Conservation (phyloP, 495 filamentous ascomycete species). For the Lindgomyces ingoldianus region DNA sequence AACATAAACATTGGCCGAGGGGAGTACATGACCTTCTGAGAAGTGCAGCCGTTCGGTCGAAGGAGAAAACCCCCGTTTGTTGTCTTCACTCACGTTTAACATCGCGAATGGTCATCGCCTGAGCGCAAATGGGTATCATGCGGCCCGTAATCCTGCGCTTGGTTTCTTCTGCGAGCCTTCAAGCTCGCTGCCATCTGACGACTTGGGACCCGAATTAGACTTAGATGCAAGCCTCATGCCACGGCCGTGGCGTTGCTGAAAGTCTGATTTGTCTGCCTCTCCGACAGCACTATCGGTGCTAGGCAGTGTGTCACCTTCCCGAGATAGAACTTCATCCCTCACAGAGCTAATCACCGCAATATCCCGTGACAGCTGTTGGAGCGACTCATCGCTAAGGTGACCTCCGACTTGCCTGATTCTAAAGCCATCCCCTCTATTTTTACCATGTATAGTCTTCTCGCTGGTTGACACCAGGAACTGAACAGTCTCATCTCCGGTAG, state of each 20-base stretch:
- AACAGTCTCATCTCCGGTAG: conserved; percentile 2
- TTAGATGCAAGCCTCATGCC: conserved; percentile 4
- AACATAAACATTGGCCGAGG: too few species aligned
- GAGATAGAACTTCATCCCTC: conserved; percentile 1
- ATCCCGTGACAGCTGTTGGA: conserved; percentile 12
- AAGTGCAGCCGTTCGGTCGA: too few species aligned
- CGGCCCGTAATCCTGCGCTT: background rate
- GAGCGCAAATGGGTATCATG: background rate
- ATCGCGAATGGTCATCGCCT: background rate
- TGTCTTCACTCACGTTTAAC: too few species aligned
- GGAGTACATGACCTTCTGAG: too few species aligned
- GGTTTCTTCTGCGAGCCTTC: background rate
- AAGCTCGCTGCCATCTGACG: background rate
- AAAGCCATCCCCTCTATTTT: conserved; percentile 4
- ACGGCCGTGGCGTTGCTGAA: conserved; percentile 7
- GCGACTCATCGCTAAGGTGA: conserved; percentile 12
- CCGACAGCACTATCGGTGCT: background rate
- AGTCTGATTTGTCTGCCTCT: background rate
- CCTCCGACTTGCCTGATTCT: conserved; percentile 7
- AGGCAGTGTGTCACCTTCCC: background rate
- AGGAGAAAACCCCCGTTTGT: too few species aligned
- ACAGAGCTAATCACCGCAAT: background rate
- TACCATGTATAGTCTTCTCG: conserved; percentile 15
- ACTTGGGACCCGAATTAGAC: background rate
- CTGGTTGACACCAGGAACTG: conserved; percentile 11